Evolutionary conservation across 768 basidiomycete species (phyloP).

Genomic region (Harrya chromipes): DNA sequence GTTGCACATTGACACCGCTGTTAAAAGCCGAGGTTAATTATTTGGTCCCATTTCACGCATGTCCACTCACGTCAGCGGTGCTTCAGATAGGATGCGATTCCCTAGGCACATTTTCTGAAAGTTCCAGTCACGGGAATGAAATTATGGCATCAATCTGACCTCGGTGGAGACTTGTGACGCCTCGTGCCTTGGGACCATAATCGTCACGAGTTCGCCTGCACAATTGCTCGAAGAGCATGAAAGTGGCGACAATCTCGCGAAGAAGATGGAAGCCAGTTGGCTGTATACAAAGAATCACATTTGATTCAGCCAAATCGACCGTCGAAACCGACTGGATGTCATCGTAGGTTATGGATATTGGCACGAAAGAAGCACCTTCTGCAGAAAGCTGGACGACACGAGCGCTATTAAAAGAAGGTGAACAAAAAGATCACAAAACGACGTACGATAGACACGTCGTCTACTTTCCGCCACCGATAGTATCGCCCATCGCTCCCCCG

Average conservation of each 20-base stretch:
- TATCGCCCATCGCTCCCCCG: slow-evolving; percentile 7
- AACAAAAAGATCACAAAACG: not conserved
- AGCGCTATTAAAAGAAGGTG: too few species aligned
- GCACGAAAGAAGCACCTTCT: not conserved
- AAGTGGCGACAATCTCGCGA: slow-evolving; percentile 15
- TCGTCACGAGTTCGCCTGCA: not conserved
- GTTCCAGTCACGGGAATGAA: not conserved
- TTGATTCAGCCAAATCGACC: not conserved
- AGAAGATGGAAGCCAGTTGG: slow-evolving; percentile 20
- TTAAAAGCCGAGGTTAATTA: not conserved
- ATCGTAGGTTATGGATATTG: slow-evolving; percentile 10
- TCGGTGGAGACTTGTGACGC: not conserved
- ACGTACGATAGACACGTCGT: slow-evolving; percentile 2
- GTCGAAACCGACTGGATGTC: not conserved
- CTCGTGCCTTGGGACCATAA: not conserved
- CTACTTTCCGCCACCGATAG: slow-evolving; percentile 9
- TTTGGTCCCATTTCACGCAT: too few species aligned
- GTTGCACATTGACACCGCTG: not conserved
- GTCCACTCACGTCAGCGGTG: slow-evolving; percentile 1
- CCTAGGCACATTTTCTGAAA: not conserved
- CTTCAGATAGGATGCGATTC: not conserved
- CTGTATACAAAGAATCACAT: slow-evolving; percentile 7
- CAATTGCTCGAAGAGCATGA: slow-evolving; percentile 10
- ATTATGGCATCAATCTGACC: not conserved
- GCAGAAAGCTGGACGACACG: slow-evolving; percentile 4